Percentiles rank a stretch among this genome's conserved stretches.
These are phyloP conservation scores for Piromyces sp. DNA, from an alignment of 192 early-diverging fungal genomes.

Conservation along the genomic window DNA sequence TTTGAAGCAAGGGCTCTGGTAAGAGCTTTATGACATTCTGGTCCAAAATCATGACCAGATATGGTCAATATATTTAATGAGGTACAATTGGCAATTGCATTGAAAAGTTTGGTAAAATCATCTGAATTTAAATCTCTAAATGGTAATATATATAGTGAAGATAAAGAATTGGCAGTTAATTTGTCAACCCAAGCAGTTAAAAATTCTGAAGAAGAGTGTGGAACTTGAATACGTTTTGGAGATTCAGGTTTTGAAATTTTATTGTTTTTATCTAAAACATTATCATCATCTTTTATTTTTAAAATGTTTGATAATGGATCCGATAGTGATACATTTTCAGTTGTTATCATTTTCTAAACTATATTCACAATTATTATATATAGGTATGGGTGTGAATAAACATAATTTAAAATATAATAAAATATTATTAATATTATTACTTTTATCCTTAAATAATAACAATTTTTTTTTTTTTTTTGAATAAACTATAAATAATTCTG, in stretches of 20 bases:
- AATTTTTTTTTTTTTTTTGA: no score
- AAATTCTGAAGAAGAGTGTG: neutral
- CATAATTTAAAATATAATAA: no score
- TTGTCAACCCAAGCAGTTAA: neutral
- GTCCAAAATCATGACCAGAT: neutral
- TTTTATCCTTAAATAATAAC: no score
- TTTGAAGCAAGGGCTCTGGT: neutral
- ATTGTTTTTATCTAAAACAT: neutral
- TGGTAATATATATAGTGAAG: neutral
- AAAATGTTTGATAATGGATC: neutral
- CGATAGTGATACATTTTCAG: neutral
- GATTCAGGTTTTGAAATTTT: neutral
- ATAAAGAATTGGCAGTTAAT: neutral
- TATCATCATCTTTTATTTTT: neutral
- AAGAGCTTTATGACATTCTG: neutral
- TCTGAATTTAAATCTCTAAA: neutral
- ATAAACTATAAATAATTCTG: no score
- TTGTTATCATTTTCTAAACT: neutral
- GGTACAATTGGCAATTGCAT: neutral
- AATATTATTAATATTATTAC: no score
- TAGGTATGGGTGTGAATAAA: no score
- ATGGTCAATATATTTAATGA: neutral
- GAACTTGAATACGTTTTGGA: neutral
- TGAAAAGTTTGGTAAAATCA: neutral
- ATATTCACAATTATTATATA: no score